A percentile compares a stretch with the other conserved stretches of the same genome.
Evolutionary conservation across 2,329 filamentous ascomycete genomes (phyloP).

Genomic region (Balansia obtecta): DNA sequence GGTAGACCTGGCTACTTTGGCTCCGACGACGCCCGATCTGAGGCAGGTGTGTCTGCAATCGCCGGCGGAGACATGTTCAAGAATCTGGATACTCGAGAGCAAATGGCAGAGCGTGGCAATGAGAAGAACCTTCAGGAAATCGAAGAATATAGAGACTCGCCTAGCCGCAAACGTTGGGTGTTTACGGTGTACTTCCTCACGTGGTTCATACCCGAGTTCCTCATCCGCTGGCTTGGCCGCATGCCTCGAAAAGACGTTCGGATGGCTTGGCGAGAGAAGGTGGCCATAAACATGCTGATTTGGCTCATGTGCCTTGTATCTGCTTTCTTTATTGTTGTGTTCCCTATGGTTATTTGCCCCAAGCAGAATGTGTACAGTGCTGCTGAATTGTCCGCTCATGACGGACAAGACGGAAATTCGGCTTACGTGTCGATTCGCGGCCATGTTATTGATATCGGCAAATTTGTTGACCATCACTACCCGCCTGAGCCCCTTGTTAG

Average conservation of each 20-base stretch:
- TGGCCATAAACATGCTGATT: constrained; percentile 96
- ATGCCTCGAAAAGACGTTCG: constrained; percentile 91
- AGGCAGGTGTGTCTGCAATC: constrained; percentile 83
- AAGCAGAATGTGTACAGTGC: constrained; percentile 79
- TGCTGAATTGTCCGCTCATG: constrained; percentile 57
- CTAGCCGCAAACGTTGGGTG: constrained; percentile 83
- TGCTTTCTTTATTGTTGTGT: constrained; percentile 81
- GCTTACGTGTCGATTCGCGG: constrained; percentile 78
- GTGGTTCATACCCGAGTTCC: constrained; percentile 76
- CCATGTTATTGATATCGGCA: constrained; percentile 70
- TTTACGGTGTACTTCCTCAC: constrained; percentile 73
- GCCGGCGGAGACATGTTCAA: constrained; percentile 96
- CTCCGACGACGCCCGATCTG: constrained; percentile 73
- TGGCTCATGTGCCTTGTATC: constrained; percentile 72
- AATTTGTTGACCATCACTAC: constrained; percentile 68
- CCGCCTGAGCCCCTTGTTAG: constrained; percentile 35
- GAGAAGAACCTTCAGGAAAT: constrained; percentile 84
- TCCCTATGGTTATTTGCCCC: constrained; percentile 82
- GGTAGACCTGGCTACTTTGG: constrained; percentile 70
- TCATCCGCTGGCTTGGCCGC: constrained; percentile 62
- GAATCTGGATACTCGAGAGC: constrained; percentile 83
- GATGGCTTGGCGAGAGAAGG: constrained; percentile 88
- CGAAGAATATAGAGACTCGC: constrained; percentile 66
- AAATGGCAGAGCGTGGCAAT: constrained; percentile 91
- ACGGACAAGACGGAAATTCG: constrained; percentile 53